A percentile compares a stretch with the other conserved stretches of the same genome.
Conservation (phyloP, 2,329 filamentous ascomycete species). For the Coniochaeta pulveracea region DNA sequence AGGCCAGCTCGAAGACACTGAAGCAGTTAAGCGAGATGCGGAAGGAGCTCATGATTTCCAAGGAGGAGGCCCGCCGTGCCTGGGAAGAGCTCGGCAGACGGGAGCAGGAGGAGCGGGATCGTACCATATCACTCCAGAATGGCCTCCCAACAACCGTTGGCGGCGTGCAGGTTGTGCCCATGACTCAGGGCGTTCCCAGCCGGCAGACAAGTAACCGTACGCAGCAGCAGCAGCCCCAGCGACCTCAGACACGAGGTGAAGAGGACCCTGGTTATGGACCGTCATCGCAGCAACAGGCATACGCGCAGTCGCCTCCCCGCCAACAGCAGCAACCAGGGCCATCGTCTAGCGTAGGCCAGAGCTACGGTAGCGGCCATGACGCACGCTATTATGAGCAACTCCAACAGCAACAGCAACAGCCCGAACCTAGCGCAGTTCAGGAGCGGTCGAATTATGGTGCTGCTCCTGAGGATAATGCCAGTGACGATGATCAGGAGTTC, state of each 20-base stretch:
- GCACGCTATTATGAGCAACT: slow-evolving; percentile 28
- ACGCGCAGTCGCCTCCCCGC: slow-evolving; percentile 7
- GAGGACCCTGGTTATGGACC: slow-evolving; percentile 16
- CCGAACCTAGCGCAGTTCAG: slow-evolving; percentile 28
- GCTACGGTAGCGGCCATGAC: background rate
- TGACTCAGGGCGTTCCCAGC: slow-evolving; percentile 60
- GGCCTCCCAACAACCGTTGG: slow-evolving; percentile 84
- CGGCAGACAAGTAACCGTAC: slow-evolving; percentile 35
- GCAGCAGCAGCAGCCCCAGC: slow-evolving; percentile 22
- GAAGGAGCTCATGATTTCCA: slow-evolving; percentile 86
- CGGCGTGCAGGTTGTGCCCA: slow-evolving; percentile 90
- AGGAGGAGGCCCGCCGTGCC: slow-evolving; percentile 86
- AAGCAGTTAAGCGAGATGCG: slow-evolving; percentile 82
- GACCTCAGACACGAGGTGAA: slow-evolving; percentile 19
- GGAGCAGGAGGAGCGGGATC: slow-evolving; percentile 86
- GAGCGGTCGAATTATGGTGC: slow-evolving; percentile 34
- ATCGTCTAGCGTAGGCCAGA: no score
- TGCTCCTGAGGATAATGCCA: slow-evolving; percentile 51
- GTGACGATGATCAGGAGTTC: slow-evolving; percentile 67
- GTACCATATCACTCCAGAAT: slow-evolving; percentile 72
- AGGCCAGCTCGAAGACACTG: slow-evolving; percentile 58
- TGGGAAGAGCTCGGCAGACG: slow-evolving; percentile 94
- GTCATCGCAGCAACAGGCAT: slow-evolving; percentile 13
- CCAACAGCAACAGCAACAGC: slow-evolving; percentile 29
- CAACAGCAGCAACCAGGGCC: no score